A percentile compares a stretch with the other conserved stretches of the same genome.
Conservation (phyloP, 257 asterid genomes). For the Anisodus tanguticus region DNA sequence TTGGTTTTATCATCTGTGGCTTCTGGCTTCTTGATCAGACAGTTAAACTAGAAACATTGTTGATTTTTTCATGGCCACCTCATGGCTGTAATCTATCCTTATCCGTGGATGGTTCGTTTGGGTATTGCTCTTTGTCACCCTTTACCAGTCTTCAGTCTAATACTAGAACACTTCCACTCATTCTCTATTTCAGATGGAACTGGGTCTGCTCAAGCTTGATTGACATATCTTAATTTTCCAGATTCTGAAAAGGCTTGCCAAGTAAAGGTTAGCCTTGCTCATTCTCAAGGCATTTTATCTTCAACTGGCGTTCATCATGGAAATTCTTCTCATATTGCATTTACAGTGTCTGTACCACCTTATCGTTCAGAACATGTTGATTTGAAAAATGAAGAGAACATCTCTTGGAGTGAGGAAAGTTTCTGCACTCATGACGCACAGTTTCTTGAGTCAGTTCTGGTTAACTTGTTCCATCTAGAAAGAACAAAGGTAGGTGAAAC, state of each 20-base stretch:
- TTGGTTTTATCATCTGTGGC: conserved; percentile 99
- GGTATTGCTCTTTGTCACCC: conserved; percentile 43
- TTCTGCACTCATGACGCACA: conserved; percentile 48
- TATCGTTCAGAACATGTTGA: conserved; percentile 43
- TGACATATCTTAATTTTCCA: conserved; percentile 60
- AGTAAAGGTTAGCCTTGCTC: conserved; percentile 62
- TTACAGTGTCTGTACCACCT: conserved; percentile 53
- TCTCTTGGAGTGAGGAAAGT: conserved; percentile 65
- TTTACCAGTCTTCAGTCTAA: conserved; percentile 43
- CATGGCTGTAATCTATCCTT: conserved; percentile 54
- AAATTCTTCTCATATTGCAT: conserved; percentile 52
- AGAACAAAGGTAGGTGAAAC: conserved; percentile 46
- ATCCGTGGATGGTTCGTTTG: conserved; percentile 45
- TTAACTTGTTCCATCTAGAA: conserved; percentile 45
- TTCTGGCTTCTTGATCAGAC: conserved; percentile 95
- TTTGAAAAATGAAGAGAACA: conserved; percentile 41
- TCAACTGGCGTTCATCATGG: conserved; percentile 56
- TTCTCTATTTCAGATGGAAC: conserved; percentile 64
- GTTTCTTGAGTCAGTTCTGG: conserved; percentile 45
- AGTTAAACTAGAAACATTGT: conserved; percentile 53
- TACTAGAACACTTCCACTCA: conserved; percentile 60
- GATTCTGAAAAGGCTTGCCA: conserved; percentile 50
- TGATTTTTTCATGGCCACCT: conserved; percentile 87
- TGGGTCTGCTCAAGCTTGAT: conserved; percentile 72
- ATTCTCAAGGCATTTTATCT: conserved; percentile 62